phyloP scores from a whole-genome alignment of 2,329 filamentous ascomycete species.

The Coniochaeta sp. region DNA sequence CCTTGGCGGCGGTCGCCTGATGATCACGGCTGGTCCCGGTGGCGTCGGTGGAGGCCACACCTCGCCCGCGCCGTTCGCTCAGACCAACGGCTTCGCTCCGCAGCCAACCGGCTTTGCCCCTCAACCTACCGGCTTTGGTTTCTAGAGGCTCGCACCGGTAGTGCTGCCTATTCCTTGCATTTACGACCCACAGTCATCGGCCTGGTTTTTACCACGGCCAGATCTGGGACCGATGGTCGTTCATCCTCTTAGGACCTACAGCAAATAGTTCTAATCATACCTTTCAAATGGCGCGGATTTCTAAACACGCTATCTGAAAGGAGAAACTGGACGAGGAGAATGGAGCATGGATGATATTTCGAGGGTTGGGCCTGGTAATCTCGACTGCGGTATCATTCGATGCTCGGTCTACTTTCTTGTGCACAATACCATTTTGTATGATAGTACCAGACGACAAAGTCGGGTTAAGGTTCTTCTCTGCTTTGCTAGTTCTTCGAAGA shows the following conservation, averaged over 20 bases:
- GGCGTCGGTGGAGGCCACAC: constrained; percentile 34
- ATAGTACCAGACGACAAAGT: neutral
- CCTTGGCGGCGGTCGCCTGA: constrained; percentile 77
- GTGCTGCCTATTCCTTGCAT: constrained; percentile 12
- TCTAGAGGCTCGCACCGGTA: constrained; percentile 32
- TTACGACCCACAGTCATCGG: constrained; percentile 7
- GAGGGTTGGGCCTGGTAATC: neutral
- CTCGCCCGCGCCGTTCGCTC: constrained; percentile 63
- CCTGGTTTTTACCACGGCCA: constrained; percentile 12
- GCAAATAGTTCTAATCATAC: neutral
- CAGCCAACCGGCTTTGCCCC: constrained; percentile 73
- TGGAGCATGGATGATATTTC: neutral
- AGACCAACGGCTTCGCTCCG: constrained; percentile 82
- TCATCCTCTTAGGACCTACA: neutral
- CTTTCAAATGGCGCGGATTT: neutral
- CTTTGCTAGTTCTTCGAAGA: neutral
- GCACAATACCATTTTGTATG: constrained; percentile 1
- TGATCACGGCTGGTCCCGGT: constrained; percentile 88
- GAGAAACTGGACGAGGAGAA: neutral
- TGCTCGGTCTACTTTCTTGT: neutral
- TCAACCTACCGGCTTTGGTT: constrained; percentile 63
- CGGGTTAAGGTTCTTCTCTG: neutral
- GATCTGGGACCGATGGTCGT: neutral
- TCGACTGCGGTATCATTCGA: neutral
- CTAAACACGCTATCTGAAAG: neutral